phyloP scores from a whole-genome alignment of 2,329 filamentous ascomycete species.

The Cladosporium cucumerinum region DNA sequence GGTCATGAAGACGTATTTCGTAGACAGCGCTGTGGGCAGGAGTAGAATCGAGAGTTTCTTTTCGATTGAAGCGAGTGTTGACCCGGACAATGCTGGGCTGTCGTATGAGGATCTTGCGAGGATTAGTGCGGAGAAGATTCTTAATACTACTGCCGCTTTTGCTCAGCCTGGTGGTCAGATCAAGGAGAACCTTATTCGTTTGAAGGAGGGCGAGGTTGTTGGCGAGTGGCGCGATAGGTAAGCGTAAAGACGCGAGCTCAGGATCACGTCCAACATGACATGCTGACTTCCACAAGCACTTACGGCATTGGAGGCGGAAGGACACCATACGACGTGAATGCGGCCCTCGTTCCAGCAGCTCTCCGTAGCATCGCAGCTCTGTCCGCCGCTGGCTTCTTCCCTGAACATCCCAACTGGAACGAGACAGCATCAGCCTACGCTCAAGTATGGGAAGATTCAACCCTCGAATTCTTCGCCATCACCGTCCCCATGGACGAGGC shows the following conservation, averaged over 20 bases:
- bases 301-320: constrained; percentile 60
- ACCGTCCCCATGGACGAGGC: constrained; percentile 46
- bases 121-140: constrained; percentile 56
- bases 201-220: constrained; percentile 53
- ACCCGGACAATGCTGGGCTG: constrained; percentile 51
- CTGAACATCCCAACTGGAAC: constrained; percentile 48
- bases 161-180: constrained; percentile 45
- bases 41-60: constrained; percentile 39
- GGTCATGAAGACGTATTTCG: constrained; percentile 58
- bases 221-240: constrained; percentile 62
- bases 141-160: constrained; percentile 55
- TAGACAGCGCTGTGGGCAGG: constrained; percentile 44
- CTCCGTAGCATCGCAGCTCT: constrained; percentile 57
- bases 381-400: constrained; percentile 50
- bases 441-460: constrained; percentile 60
- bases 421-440: constrained; percentile 50
- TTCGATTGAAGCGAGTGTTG: constrained; percentile 46
- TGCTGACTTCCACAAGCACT: constrained; percentile 30
- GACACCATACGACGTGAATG: constrained; percentile 65
- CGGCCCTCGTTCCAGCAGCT: constrained; percentile 59
- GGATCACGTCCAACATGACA: background rate
- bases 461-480: constrained; percentile 56
- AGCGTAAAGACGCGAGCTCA: background rate
- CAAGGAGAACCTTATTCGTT: constrained; percentile 55
- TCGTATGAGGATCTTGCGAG: constrained; percentile 53